Evolutionary conservation across 192 early-diverging fungal genomes (phyloP).

Genomic region (Gigaspora rosea): DNA sequence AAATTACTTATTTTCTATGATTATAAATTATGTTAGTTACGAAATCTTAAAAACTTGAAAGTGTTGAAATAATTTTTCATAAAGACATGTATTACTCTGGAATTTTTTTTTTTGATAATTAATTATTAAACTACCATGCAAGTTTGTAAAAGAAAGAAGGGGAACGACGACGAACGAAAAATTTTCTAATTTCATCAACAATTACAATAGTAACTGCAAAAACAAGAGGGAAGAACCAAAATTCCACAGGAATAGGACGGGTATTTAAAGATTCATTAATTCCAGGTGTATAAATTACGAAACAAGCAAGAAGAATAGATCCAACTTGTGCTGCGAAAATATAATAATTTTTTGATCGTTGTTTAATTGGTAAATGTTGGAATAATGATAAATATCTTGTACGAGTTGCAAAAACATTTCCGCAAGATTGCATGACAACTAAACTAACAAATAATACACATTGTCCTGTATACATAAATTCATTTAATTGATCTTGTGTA

Average conservation of each 20-base stretch:
- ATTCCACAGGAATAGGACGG: slow-evolving; percentile 57
- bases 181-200: slow-evolving; percentile 66
- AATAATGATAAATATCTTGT: too few relatives aligned
- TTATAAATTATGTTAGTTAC: too few relatives aligned
- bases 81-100: too few relatives aligned
- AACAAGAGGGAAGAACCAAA: slow-evolving; percentile 66
- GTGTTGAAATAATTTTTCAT: too few relatives aligned
- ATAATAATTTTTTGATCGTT: too few relatives aligned
- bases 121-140: too few relatives aligned
- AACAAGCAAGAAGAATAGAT: neutral
- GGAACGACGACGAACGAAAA: slow-evolving; percentile 36
- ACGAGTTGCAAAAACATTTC: neutral
- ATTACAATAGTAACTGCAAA: slow-evolving; percentile 57
- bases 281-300: neutral
- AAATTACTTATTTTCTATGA: too few relatives aligned
- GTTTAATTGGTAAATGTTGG: too few relatives aligned
- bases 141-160: too few relatives aligned
- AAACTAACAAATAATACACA: neutral
- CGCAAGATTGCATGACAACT: neutral
- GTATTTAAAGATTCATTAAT: neutral
- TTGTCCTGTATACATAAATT: neutral
- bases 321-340: neutral
- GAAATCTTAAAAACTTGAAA: too few relatives aligned
- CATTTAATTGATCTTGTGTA: slow-evolving; percentile 35
- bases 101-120: too few relatives aligned